These are phyloP conservation scores for Ceratobasidium sp. DNA, from an alignment of 1,284 basidiomycete species.

Conservation along the genomic window DNA sequence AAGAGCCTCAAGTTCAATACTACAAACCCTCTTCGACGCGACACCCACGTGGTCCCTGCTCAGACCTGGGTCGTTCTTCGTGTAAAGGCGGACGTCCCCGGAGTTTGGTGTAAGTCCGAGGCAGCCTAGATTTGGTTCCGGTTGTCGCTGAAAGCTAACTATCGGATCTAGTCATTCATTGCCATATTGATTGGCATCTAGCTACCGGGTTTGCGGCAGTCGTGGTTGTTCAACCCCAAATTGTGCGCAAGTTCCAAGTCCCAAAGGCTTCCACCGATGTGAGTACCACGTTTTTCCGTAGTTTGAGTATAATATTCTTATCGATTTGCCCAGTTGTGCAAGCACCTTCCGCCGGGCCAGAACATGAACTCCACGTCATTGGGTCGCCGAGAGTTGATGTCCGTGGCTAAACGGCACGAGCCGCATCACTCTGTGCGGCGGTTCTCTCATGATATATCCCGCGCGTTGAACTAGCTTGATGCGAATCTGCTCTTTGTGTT, in stretches of 20 bases:
- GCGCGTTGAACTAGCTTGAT: background rate
- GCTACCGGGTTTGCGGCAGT: constrained; percentile 23
- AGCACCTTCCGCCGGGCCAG: constrained; percentile 9
- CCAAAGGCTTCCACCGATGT: background rate
- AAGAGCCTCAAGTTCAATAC: constrained; percentile 51
- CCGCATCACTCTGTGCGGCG: background rate
- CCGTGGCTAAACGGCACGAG: no score
- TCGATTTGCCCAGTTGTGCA: constrained; percentile 9
- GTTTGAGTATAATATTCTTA: background rate
- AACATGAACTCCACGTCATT: constrained; percentile 3
- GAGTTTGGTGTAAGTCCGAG: constrained; percentile 40
- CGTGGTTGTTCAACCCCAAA: constrained; percentile 19
- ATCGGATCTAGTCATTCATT: constrained; percentile 14
- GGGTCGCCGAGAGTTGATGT: background rate
- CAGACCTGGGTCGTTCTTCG: constrained; percentile 53
- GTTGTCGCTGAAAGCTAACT: background rate
- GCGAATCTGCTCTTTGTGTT: background rate
- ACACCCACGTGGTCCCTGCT: constrained; percentile 56
- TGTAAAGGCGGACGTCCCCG: constrained; percentile 1
- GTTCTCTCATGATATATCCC: no score
- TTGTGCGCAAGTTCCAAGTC: constrained; percentile 3
- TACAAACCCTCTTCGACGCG: constrained; percentile 57
- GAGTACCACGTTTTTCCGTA: background rate
- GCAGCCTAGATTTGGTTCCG: no score
- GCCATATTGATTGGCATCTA: constrained; percentile 38